phyloP scores from a whole-genome alignment of 495 filamentous ascomycete species.

The Margaritispora aquatica region DNA sequence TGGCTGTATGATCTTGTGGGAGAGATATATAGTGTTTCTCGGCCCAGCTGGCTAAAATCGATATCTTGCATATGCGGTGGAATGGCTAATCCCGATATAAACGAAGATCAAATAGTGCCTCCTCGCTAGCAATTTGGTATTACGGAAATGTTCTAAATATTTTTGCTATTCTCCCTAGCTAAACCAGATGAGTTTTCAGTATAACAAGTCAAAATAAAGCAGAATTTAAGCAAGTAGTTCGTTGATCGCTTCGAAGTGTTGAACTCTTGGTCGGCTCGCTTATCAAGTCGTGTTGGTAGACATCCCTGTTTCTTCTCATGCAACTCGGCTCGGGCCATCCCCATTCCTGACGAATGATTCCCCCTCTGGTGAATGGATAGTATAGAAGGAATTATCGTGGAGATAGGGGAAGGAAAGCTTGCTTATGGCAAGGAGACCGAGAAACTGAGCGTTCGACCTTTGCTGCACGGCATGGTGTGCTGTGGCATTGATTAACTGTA shows the following conservation, averaged over 20 bases:
- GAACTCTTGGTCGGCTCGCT: not conserved
- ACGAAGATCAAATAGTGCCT: too few species aligned
- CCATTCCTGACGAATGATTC: not conserved
- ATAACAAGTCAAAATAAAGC: too few species aligned
- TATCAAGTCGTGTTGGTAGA: not conserved
- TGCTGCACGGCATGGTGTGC: too few species aligned
- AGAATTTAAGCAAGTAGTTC: too few species aligned
- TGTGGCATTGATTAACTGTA: too few species aligned
- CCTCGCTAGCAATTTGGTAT: not conserved
- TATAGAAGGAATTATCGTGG: too few species aligned
- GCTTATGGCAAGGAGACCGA: too few species aligned
- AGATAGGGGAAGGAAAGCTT: too few species aligned
- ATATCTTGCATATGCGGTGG: not conserved
- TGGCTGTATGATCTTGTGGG: not conserved
- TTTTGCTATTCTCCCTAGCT: too few species aligned
- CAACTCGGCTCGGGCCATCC: not conserved
- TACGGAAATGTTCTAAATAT: not conserved
- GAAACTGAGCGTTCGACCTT: too few species aligned
- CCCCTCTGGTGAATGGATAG: too few species aligned
- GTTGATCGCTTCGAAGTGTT: not conserved
- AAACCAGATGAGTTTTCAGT: too few species aligned
- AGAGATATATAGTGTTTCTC: not conserved
- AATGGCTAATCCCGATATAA: not conserved
- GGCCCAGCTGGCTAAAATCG: not conserved
- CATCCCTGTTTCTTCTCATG: not conserved